Percentiles rank a stretch among this genome's conserved stretches.
These are phyloP conservation scores for Xanthoconium separans DNA, from an alignment of 1,284 basidiomycete species.

Conservation along the genomic window DNA sequence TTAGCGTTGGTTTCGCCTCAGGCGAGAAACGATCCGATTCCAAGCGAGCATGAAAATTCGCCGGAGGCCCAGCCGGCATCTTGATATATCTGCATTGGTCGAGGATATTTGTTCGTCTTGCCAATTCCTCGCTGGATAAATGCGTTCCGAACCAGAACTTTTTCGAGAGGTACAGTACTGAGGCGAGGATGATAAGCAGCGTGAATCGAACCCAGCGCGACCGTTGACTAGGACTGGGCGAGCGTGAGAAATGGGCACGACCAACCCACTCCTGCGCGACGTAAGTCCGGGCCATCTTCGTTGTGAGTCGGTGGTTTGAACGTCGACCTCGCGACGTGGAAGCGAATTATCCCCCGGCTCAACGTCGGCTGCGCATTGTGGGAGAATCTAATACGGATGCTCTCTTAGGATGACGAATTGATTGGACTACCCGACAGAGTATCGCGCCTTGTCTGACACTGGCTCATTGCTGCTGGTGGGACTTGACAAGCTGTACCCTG, in stretches of 20 bases:
- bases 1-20: constrained; percentile 56
- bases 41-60: constrained; percentile 49
- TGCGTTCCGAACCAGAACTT: neutral
- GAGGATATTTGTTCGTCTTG: constrained; percentile 34
- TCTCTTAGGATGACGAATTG: too few species aligned
- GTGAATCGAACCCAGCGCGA: constrained; percentile 1
- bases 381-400: too few species aligned
- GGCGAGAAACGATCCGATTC: constrained; percentile 64
- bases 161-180: neutral
- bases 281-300: constrained; percentile 2
- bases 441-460: too few species aligned
- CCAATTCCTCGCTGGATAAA: constrained; percentile 7
- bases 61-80: constrained; percentile 46
- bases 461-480: too few species aligned
- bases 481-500: too few species aligned
- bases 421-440: too few species aligned
- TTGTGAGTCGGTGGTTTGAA: too few species aligned
- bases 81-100: constrained; percentile 46
- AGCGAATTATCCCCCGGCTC: too few species aligned
- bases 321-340: too few species aligned
- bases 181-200: neutral
- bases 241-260: neutral
- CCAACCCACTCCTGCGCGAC: neutral
- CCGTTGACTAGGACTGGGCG: too few species aligned
- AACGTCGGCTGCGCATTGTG: too few species aligned